These are phyloP conservation scores for Austroboletus novae-zelandiae DNA, from an alignment of 1,284 basidiomycete genomes.

Conservation along the genomic window DNA sequence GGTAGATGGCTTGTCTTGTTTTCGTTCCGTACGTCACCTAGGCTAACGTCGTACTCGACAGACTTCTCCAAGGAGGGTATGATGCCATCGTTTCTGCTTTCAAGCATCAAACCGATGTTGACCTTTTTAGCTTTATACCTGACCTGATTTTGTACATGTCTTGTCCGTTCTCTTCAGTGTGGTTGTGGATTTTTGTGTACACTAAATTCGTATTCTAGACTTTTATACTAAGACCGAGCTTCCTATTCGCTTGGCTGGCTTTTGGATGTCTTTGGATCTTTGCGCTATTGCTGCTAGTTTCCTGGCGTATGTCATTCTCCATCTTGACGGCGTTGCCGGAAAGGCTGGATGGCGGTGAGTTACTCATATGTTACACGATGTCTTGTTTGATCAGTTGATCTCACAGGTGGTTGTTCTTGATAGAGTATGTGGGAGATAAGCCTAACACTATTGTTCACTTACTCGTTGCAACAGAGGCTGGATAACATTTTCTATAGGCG, in stretches of 20 bases:
- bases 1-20: slow-evolving; percentile 24
- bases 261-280: slow-evolving; percentile 57
- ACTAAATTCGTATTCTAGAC: slow-evolving; percentile 2
- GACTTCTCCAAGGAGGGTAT: slow-evolving; percentile 59
- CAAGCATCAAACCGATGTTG: neutral
- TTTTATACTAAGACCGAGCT: slow-evolving; percentile 68
- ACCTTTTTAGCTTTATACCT: slow-evolving; percentile 19
- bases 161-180: slow-evolving; percentile 34
- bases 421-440: slow-evolving; percentile 20
- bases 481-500: slow-evolving; percentile 53
- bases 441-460: neutral
- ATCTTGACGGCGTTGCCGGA: slow-evolving; percentile 54
- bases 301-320: slow-evolving; percentile 60
- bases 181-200: neutral
- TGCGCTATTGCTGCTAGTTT: slow-evolving; percentile 54
- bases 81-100: neutral
- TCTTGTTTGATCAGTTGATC: neutral
- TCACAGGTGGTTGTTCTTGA: slow-evolving; percentile 18
- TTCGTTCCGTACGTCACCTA: neutral
- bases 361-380: neutral
- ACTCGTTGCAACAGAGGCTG: slow-evolving; percentile 34
- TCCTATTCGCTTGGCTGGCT: slow-evolving; percentile 61
- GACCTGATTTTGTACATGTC: slow-evolving; percentile 27
- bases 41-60: slow-evolving; percentile 24
- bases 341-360: slow-evolving; percentile 55